Conservation (phyloP, 2,329 filamentous ascomycete genomes). For the Tolypocladium tropicale region DNA sequence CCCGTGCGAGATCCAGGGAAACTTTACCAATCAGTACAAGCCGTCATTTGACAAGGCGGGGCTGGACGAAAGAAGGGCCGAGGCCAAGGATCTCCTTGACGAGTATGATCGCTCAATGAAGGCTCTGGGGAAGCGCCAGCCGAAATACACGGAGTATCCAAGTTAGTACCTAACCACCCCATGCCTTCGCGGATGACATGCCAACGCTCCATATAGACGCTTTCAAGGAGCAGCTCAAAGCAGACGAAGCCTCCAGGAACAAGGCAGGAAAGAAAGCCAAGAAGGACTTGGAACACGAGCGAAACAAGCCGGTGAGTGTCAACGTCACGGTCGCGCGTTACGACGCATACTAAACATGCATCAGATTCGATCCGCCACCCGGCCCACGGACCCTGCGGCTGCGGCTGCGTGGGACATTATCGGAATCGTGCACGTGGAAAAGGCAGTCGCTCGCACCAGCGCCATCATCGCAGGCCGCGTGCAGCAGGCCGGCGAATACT, state of each 20-base stretch:
- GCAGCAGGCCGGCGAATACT: slow-evolving; percentile 38
- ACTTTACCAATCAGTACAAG: slow-evolving; percentile 29
- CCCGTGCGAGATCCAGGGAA: slow-evolving; percentile 33
- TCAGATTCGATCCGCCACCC: slow-evolving; percentile 29
- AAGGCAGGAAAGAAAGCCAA: slow-evolving; percentile 36
- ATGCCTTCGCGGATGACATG: neutral
- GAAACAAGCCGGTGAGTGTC: slow-evolving; percentile 26
- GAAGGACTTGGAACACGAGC: slow-evolving; percentile 29
- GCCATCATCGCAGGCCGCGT: slow-evolving; percentile 35
- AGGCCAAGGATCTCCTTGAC: slow-evolving; percentile 27
- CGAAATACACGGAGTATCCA: slow-evolving; percentile 37
- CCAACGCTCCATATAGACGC: slow-evolving; percentile 16
- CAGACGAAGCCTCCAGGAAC: slow-evolving; percentile 33
- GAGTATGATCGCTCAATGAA: slow-evolving; percentile 32
- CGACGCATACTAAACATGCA: slow-evolving; percentile 4
- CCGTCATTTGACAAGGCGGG: slow-evolving; percentile 28
- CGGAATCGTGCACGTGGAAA: slow-evolving; percentile 38
- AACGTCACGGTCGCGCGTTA: neutral
- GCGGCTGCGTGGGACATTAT: slow-evolving; percentile 44
- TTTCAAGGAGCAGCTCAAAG: slow-evolving; percentile 35
- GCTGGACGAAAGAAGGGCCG: slow-evolving; percentile 29
- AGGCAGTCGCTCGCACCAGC: slow-evolving; percentile 24
- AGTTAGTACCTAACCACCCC: slow-evolving; percentile 15
- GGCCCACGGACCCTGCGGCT: slow-evolving; percentile 34
- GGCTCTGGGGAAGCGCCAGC: slow-evolving; percentile 28